Evolutionary conservation across 1,284 basidiomycete species (phyloP).

Genomic region (Cystobasidiaceae sp.): DNA sequence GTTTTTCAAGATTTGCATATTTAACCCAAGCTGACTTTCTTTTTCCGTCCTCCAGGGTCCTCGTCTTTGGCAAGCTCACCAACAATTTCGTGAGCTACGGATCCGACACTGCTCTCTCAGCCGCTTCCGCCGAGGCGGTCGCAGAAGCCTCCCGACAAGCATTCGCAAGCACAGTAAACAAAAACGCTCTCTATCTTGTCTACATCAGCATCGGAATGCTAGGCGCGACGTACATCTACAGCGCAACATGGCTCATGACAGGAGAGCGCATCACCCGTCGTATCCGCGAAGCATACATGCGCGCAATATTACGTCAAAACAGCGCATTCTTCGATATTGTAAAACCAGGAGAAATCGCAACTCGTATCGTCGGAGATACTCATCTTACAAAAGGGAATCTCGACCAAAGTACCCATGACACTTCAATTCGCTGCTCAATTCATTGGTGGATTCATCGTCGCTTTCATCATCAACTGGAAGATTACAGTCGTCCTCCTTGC

Average conservation of each 20-base stretch:
- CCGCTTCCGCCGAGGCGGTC: not conserved
- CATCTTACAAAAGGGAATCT: constrained; percentile 67
- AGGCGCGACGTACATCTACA: constrained; percentile 43
- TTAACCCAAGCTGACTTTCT: too few species aligned
- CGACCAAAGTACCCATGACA: constrained; percentile 66
- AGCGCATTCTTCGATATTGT: constrained; percentile 81
- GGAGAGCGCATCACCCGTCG: constrained; percentile 82
- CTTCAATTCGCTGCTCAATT: constrained; percentile 40
- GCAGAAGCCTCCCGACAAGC: not conserved
- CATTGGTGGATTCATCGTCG: constrained; percentile 45
- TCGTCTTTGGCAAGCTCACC: constrained; percentile 73
- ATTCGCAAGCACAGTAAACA: constrained; percentile 31
- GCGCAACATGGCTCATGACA: constrained; percentile 63
- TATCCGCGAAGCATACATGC: constrained; percentile 53
- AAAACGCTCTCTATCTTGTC: constrained; percentile 61
- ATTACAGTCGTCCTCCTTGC: constrained; percentile 79
- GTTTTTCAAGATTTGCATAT: too few species aligned
- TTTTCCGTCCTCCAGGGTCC: constrained; percentile 47
- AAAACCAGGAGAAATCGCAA: constrained; percentile 91
- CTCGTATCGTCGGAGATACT: constrained; percentile 61
- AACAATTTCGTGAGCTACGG: constrained; percentile 67
- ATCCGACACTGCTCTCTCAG: constrained; percentile 39
- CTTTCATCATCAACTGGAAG: constrained; percentile 56
- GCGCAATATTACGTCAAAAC: constrained; percentile 66
- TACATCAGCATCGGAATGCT: constrained; percentile 60